Evolutionary conservation across 2,329 filamentous ascomycete species (phyloP).

Genomic region (Epichloe uncinata): DNA sequence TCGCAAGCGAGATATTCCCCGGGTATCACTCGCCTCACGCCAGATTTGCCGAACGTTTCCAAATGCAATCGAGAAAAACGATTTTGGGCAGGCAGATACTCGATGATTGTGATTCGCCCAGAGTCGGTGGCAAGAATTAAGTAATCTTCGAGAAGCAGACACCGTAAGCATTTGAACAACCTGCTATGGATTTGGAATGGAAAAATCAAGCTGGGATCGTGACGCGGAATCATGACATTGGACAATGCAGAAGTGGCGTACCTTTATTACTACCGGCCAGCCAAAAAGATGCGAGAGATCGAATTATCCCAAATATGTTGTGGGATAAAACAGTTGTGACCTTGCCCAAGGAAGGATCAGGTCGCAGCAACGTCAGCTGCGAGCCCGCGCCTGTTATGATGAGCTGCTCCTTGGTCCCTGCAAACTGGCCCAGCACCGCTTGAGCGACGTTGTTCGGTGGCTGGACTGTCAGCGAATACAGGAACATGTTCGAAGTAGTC

Average conservation of each 20-base stretch:
- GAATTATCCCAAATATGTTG: slow-evolving; percentile 92
- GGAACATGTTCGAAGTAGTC: slow-evolving; percentile 95
- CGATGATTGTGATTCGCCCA: slow-evolving; percentile 83
- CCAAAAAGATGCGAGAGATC: slow-evolving; percentile 76
- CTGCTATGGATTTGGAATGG: background rate
- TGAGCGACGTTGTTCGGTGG: slow-evolving; percentile 80
- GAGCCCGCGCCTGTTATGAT: slow-evolving; percentile 91
- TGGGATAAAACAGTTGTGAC: slow-evolving; percentile 78
- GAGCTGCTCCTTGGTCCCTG: slow-evolving; percentile 93
- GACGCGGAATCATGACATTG: slow-evolving; percentile 13
- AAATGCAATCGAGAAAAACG: slow-evolving; percentile 80
- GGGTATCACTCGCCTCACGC: slow-evolving; percentile 81
- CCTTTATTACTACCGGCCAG: slow-evolving; percentile 92
- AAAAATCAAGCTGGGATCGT: slow-evolving; percentile 3
- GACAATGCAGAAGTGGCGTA: slow-evolving; percentile 34
- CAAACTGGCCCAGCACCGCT: slow-evolving; percentile 88
- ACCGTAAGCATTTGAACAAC: slow-evolving; percentile 13
- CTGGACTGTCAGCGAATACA: slow-evolving; percentile 95
- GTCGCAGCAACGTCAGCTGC: slow-evolving; percentile 73
- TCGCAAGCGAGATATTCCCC: slow-evolving; percentile 97
- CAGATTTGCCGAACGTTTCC: slow-evolving; percentile 97
- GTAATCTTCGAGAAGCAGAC: slow-evolving; percentile 52
- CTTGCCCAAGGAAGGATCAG: slow-evolving; percentile 74
- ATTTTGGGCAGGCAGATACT: slow-evolving; percentile 79
- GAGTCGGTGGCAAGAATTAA: slow-evolving; percentile 94